Percentiles rank a stretch among this genome's conserved stretches.
These are phyloP conservation scores for Candida golubevii DNA, from an alignment of 805 yeast species.

Conservation along the genomic window DNA sequence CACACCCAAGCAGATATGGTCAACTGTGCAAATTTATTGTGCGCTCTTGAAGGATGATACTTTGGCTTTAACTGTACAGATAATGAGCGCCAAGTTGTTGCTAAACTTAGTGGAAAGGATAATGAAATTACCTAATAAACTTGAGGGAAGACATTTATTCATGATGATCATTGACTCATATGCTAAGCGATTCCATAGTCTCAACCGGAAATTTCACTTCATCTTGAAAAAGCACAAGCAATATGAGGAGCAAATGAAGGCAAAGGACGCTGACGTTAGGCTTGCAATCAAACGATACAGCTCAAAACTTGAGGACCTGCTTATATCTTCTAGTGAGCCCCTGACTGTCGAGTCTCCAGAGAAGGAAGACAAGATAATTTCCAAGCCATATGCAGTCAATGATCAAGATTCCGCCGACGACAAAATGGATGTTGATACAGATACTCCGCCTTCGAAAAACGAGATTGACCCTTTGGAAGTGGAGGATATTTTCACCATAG, in stretches of 20 bases:
- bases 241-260: constrained; percentile 41
- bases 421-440: constrained; percentile 13
- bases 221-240: constrained; percentile 59
- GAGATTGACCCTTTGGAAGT: constrained; percentile 20
- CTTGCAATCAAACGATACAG: constrained; percentile 37
- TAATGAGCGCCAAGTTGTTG: constrained; percentile 90
- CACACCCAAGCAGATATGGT: constrained; percentile 78
- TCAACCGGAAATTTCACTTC: constrained; percentile 67
- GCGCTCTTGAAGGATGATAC: constrained; percentile 74
- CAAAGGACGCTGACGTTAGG: constrained; percentile 40
- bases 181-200: constrained; percentile 70
- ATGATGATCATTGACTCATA: constrained; percentile 85
- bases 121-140: constrained; percentile 72
- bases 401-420: constrained; percentile 16
- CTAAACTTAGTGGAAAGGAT: constrained; percentile 86
- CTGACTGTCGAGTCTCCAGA: neutral
- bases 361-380: neutral
- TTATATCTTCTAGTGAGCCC: neutral
- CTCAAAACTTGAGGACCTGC: constrained; percentile 15
- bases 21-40: constrained; percentile 80
- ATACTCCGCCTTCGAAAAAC: constrained; percentile 10
- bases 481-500: constrained; percentile 31
- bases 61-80: constrained; percentile 84
- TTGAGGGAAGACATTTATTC: constrained; percentile 78
- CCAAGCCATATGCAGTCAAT: neutral